phyloP scores from a whole-genome alignment of 768 basidiomycete genomes.

The Termitomyces sp. region DNA sequence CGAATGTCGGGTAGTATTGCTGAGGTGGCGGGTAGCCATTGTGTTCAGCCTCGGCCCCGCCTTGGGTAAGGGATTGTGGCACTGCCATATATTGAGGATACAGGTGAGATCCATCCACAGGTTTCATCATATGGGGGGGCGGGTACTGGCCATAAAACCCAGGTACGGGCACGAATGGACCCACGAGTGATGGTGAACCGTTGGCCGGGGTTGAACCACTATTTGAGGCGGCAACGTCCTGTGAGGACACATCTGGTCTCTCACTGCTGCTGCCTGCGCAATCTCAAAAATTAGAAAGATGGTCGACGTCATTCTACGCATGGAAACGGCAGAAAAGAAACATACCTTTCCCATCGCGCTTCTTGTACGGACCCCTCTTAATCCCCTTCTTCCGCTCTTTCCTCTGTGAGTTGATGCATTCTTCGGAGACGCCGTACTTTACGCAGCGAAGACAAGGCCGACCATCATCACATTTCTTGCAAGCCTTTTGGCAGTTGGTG shows the following conservation, averaged over 20 bases:
- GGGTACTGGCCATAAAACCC: constrained; percentile 54
- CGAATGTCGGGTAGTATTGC: constrained; percentile 18
- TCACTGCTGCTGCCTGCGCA: constrained; percentile 54
- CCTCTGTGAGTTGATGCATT: constrained; percentile 85
- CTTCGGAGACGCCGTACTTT: constrained; percentile 82
- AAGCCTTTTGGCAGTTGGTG: constrained; percentile 86
- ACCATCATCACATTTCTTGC: constrained; percentile 90
- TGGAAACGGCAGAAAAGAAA: constrained; percentile 16
- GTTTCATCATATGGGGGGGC: constrained; percentile 40
- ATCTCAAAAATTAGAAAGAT: constrained; percentile 45
- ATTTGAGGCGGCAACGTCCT: constrained; percentile 35
- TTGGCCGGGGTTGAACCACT: constrained; percentile 33
- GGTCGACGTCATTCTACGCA: constrained; percentile 20
- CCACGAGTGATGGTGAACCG: constrained; percentile 39
- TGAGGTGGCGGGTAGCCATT: constrained; percentile 14
- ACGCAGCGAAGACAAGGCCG: constrained; percentile 91
- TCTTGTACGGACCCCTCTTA: constrained; percentile 90
- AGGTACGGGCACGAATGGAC: constrained; percentile 49
- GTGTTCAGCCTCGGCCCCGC: constrained; percentile 14
- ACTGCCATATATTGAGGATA: constrained; percentile 30
- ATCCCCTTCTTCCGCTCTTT: constrained; percentile 90
- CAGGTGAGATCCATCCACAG: constrained; percentile 42
- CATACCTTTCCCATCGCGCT: constrained; percentile 88
- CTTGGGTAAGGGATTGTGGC: constrained; percentile 14
- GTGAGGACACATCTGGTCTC: constrained; percentile 29